Base-by-base conservation (phyloP, 2,329 filamentous ascomycete species). In the Colletotrichum tabaci region DNA sequence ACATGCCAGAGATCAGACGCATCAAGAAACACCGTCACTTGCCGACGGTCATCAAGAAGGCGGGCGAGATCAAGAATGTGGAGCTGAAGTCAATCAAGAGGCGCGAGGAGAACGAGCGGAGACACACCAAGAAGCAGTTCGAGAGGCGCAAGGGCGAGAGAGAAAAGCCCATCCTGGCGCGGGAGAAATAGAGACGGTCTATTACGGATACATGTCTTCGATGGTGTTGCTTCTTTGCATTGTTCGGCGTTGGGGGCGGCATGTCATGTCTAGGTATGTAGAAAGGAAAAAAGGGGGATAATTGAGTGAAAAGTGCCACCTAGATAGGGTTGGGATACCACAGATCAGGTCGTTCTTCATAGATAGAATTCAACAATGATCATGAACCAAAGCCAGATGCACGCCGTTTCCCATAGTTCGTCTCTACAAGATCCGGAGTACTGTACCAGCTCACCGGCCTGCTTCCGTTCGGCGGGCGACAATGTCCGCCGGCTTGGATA, bases 1-100 rank as follows among this genome's bases (percentile, higher is more conserved):
- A 99, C 82, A 98, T 99, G 95, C 96, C 96, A 61, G 96, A 99
- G 83, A 93, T 99, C 76, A 90, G 91, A 77, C 90, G 97, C 66
- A 99, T 99, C 81, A 92, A 92, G 77, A 89, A 95, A 63, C 96
- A 99, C 82, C 90, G 96, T 74, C 96, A 98, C 83, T 84, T 98
- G 73, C 96, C 96, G 23, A 94, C 95, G 87, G 91, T 95, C 68
- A 91, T 98, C 75, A 98, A 98, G 91, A 98, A 98, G 89, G 96
- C 96, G 4, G 91, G 89, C 60, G 93, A 98, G 86, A 98, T 98
- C 84, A 99, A 99, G 90, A 85, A 85, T 69, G 94, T 97, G 79
- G 96, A 98, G 82, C 82, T 98, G 77, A 91, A 91, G 82, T 90
- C 94, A 44, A 93, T 98, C 81, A 98, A 97, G 90, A 88, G 94